phyloP scores from a whole-genome alignment of 2,329 filamentous ascomycete genomes.

The Talaromyces rugulosus region DNA sequence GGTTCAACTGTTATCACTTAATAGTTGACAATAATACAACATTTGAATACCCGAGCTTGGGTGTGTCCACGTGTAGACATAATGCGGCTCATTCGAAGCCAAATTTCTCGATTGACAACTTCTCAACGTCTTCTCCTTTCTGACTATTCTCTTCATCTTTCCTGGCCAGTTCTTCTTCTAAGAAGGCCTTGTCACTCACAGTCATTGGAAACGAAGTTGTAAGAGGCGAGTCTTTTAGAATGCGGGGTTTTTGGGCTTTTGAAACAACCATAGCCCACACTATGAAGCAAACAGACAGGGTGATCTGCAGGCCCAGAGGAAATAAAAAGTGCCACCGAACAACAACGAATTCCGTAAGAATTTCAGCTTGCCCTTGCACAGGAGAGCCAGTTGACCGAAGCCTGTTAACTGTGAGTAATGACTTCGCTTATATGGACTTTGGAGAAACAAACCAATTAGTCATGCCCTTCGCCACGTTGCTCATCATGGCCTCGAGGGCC shows the following conservation, averaged over 20 bases:
- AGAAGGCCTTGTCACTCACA: neutral
- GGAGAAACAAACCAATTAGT: slow-evolving; percentile 1
- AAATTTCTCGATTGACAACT: neutral
- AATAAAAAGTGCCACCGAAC: neutral
- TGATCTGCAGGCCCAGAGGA: neutral
- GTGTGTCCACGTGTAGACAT: neutral
- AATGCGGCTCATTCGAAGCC: neutral
- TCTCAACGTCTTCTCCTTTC: neutral
- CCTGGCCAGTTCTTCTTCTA: neutral
- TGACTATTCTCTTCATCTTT: neutral
- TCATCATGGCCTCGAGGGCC: neutral
- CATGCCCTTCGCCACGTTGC: neutral
- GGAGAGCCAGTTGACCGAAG: neutral
- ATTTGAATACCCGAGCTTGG: neutral
- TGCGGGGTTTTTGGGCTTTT: neutral
- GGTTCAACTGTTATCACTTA: no score
- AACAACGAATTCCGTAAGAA: neutral
- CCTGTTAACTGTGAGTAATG: neutral
- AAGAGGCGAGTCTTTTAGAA: neutral
- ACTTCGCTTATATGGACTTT: neutral
- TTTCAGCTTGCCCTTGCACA: neutral
- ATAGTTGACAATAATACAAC: neutral
- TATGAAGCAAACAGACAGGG: neutral
- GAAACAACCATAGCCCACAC: neutral
- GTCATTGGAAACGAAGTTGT: neutral